These are phyloP conservation scores for Cercospora beticola DNA, from an alignment of 2,329 filamentous ascomycete species.

Conservation along the genomic window DNA sequence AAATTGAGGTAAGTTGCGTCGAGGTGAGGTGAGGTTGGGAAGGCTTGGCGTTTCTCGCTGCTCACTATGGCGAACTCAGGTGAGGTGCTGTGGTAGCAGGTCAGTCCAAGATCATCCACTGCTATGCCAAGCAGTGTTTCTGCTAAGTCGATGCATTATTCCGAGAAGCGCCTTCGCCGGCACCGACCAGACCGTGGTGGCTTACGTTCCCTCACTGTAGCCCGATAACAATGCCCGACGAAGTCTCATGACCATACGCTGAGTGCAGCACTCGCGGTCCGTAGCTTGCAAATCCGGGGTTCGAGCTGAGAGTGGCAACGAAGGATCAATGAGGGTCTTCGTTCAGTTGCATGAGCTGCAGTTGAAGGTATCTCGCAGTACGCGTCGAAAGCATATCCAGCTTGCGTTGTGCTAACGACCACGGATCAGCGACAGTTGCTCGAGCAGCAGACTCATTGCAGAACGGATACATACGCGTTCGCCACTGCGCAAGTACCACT, in stretches of 20 bases:
- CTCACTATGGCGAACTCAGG: background rate
- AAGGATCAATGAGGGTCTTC: background rate
- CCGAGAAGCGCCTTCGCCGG: background rate
- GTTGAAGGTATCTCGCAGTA: background rate
- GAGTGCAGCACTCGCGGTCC: background rate
- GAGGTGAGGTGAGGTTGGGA: background rate
- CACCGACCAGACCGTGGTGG: background rate
- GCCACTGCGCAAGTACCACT: background rate
- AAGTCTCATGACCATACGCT: background rate
- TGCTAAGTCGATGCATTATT: background rate
- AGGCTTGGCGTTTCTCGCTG: background rate
- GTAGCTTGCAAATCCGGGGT: background rate
- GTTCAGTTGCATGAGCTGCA: background rate
- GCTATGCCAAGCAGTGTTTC: background rate
- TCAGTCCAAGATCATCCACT: background rate
- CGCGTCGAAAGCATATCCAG: background rate
- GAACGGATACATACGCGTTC: background rate
- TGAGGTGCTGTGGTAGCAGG: background rate
- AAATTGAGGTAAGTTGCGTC: background rate
- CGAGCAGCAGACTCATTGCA: background rate
- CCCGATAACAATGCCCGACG: background rate
- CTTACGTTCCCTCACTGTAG: background rate
- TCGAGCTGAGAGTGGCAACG: background rate
- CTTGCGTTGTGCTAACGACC: background rate
- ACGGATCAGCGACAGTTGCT: background rate